phyloP scores from a whole-genome alignment of 768 basidiomycete species.

The Suillus placidus region DNA sequence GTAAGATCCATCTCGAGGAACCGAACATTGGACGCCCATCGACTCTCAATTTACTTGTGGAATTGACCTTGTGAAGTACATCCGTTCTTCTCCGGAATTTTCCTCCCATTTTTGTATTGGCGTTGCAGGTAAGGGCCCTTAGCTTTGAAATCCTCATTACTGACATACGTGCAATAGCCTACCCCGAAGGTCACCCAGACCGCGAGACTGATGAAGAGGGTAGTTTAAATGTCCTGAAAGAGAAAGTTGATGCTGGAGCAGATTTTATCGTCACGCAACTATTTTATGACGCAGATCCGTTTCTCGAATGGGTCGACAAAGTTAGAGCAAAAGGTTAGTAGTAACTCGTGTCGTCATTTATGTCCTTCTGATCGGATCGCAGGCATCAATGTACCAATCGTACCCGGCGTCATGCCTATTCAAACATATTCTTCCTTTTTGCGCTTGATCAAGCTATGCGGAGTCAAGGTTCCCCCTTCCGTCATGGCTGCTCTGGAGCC shows the following conservation, averaged over 20 bases:
- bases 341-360: neutral
- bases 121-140: slow-evolving; percentile 69
- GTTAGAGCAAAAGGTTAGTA: slow-evolving; percentile 70
- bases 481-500: slow-evolving; percentile 69
- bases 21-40: slow-evolving; percentile 90
- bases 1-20: slow-evolving; percentile 88
- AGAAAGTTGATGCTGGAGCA: slow-evolving; percentile 92
- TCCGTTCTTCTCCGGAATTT: slow-evolving; percentile 75
- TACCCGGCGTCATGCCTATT: slow-evolving; percentile 97
- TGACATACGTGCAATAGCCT: slow-evolving; percentile 53
- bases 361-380: slow-evolving; percentile 15
- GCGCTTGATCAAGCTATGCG: slow-evolving; percentile 88
- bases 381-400: slow-evolving; percentile 90
- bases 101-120: slow-evolving; percentile 89
- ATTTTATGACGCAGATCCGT: slow-evolving; percentile 94
- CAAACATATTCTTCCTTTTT: slow-evolving; percentile 95
- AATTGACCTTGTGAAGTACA: slow-evolving; percentile 89
- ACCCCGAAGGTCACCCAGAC: slow-evolving; percentile 88
- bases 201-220: slow-evolving; percentile 56
- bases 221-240: slow-evolving; percentile 72
- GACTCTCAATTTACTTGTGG: slow-evolving; percentile 85
- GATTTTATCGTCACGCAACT: slow-evolving; percentile 96
- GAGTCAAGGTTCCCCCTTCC: slow-evolving; percentile 68
- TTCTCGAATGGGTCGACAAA: slow-evolving; percentile 75
- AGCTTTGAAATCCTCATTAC: slow-evolving; percentile 1